phyloP scores from a whole-genome alignment of 106 monocot species.

The Dioscorea zingiberensis region DNA sequence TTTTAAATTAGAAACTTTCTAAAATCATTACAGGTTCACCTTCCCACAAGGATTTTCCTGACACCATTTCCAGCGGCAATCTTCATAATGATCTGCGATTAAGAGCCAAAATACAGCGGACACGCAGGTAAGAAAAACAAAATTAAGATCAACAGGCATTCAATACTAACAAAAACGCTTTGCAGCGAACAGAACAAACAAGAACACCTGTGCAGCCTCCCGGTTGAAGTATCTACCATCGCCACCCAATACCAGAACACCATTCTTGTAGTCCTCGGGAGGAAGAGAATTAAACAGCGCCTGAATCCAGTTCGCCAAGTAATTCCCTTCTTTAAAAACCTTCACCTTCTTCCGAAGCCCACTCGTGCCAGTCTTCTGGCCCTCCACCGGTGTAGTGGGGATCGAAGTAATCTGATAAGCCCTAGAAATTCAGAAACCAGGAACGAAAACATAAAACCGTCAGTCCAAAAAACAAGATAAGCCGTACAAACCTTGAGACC shows the following conservation, averaged over 20 bases:
- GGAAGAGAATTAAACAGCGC: conserved; percentile 88
- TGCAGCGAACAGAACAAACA: background rate
- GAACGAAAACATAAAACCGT: background rate
- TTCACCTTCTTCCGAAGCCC: conserved; percentile 98
- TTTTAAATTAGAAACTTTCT: too few species aligned
- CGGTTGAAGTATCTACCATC: conserved; percentile 97
- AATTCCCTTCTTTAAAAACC: conserved; percentile 85
- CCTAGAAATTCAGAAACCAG: conserved; percentile 5
- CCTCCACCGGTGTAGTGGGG: conserved; percentile 87
- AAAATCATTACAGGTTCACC: conserved; percentile 25
- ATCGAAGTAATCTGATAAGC: conserved; percentile 56
- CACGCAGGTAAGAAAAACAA: background rate
- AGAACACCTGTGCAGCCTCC: conserved; percentile 80
- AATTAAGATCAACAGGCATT: background rate
- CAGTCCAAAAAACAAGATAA: background rate
- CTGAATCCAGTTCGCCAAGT: conserved; percentile 98
- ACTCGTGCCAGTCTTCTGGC: conserved; percentile 98
- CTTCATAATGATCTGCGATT: conserved; percentile 82
- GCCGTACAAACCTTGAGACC: conserved; percentile 22
- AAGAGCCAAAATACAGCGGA: background rate
- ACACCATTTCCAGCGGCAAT: conserved; percentile 97
- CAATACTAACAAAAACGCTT: background rate
- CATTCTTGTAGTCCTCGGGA: conserved; percentile 68
- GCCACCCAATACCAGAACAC: conserved; percentile 81
- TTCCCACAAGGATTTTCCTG: conserved; percentile 87